Conservation (phyloP, 352 stramenopile species). For the Pythium volutum region DNA sequence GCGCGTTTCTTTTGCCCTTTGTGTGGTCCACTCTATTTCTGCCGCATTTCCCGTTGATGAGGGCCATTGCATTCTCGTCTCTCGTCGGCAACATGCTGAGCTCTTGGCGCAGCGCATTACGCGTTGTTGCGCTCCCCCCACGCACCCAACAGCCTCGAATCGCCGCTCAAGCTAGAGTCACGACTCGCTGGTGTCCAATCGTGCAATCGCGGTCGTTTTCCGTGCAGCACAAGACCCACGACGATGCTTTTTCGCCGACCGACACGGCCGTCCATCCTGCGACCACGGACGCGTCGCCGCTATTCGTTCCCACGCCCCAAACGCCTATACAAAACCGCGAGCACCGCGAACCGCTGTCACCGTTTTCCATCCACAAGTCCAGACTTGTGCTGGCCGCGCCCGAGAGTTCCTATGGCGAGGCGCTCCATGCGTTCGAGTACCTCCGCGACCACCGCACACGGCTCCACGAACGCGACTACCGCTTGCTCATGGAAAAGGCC, state of each 20-base stretch:
- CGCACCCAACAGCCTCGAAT: not conserved
- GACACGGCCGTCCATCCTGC: not conserved
- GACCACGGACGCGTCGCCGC: not conserved
- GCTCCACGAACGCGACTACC: slow-evolving; percentile 41
- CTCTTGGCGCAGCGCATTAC: slow-evolving; percentile 6
- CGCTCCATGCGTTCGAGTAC: slow-evolving; percentile 35
- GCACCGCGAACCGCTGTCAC: not conserved
- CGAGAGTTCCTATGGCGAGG: slow-evolving; percentile 24
- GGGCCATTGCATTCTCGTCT: not conserved
- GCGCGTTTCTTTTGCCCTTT: not conserved
- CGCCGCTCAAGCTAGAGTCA: no score
- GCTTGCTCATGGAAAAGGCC: slow-evolving; percentile 66
- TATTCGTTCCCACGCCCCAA: no score
- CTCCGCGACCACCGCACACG: slow-evolving; percentile 18
- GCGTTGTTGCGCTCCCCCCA: not conserved
- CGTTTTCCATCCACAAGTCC: not conserved
- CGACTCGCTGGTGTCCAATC: not conserved
- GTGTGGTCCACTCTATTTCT: slow-evolving; percentile 3
- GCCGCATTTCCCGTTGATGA: not conserved
- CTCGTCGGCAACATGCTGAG: not conserved
- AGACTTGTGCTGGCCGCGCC: slow-evolving; percentile 10
- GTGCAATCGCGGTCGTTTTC: slow-evolving; percentile 14
- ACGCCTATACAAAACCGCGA: not conserved
- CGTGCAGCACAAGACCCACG: slow-evolving; percentile 7
- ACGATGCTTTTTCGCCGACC: not conserved